Evolutionary conservation across 441 rosid genomes (phyloP), one percentile per base, ranked within the genome.

Genomic region (Dalechampia spathulata): DNA sequence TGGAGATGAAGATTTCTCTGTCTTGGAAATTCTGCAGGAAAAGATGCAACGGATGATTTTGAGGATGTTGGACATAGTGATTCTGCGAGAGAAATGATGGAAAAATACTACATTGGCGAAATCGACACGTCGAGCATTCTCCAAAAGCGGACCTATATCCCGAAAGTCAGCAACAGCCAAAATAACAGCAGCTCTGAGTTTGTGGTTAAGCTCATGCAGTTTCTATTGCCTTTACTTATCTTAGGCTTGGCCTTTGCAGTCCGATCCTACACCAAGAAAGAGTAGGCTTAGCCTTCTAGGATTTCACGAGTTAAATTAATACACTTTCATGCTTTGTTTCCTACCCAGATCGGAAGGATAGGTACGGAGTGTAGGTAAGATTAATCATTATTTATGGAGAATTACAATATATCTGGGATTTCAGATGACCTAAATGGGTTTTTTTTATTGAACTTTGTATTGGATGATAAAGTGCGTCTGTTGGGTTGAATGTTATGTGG

Each of bases 51-150:
- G 2, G 77, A 84, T 49, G 98, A 91, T 49, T 91, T 88, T 57
- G 99, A 89, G 75, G 96, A 92, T 38, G 86, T 86, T 0, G 98
- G 98, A 12, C 96, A 92, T 82, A 92, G 98, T 27, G 96, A 92
- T 46, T 45, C 80, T 0, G 98, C 98, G 1, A 74, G 96, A 62
- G 96, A 83, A 11, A 80, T 81, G 83, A 74, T 92, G 95, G 71
- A 52, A 0, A 63, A 84, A 51, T 88, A 86, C 66, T 79, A 46
- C 76, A 81, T 92, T 11, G 98, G 96, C 1, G 86, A 79, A 63
- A 77, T 86, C 1, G 91, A 92, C 61, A 36, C 75, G 26, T 70
- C 87, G 7, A 81, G 71, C 2, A 73, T 86, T 55, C 95, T 90
- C 0, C 41, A 50, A 0, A 83, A 77, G 16, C 84, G 83, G n/a